Percentiles rank a stretch among this genome's conserved stretches.
These are phyloP conservation scores for Dothistroma septosporum DNA, from an alignment of 2,329 filamentous ascomycete genomes.

Conservation along the genomic window DNA sequence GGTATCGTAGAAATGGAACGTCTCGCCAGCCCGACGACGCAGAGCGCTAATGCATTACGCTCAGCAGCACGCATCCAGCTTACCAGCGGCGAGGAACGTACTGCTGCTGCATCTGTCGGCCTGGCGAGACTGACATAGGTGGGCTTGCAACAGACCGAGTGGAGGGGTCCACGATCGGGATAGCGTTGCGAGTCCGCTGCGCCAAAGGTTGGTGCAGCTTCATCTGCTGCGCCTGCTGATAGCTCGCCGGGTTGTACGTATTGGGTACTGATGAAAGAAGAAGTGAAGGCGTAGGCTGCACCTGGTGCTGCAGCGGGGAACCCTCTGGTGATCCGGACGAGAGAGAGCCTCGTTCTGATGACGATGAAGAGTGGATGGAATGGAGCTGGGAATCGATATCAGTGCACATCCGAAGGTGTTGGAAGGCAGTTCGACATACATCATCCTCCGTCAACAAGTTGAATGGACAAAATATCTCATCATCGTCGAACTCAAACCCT, in stretches of 20 bases:
- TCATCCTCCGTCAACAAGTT: slow-evolving; percentile 87
- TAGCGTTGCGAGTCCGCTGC: slow-evolving; percentile 86
- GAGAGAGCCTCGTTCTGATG: slow-evolving; percentile 88
- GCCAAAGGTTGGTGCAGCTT: slow-evolving; percentile 90
- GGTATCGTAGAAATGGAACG: slow-evolving; percentile 3
- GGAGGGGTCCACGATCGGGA: slow-evolving; percentile 93
- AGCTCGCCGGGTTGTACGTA: slow-evolving; percentile 49
- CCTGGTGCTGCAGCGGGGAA: slow-evolving; percentile 82
- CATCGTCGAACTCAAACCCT: slow-evolving; percentile 93
- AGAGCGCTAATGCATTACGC: slow-evolving; percentile 20
- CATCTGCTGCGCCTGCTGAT: slow-evolving; percentile 59
- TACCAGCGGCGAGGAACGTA: slow-evolving; percentile 48
- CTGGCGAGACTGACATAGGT: slow-evolving; percentile 66
- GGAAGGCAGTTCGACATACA: slow-evolving; percentile 51
- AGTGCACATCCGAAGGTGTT: slow-evolving; percentile 30
- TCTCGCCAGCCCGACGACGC: slow-evolving; percentile 26
- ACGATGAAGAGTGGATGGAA: slow-evolving; percentile 76
- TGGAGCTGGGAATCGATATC: slow-evolving; percentile 60
- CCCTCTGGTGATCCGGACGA: slow-evolving; percentile 91
- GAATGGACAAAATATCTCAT: slow-evolving; percentile 87
- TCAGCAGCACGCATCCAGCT: slow-evolving; percentile 15
- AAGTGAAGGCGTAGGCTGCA: slow-evolving; percentile 65
- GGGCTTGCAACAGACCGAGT: slow-evolving; percentile 90
- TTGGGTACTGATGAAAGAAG: slow-evolving; percentile 62
- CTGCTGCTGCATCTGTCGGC: slow-evolving; percentile 58